These are phyloP conservation scores for Lasiodiplodia citricola DNA, from an alignment of 2,329 filamentous ascomycete species.

Conservation along the genomic window DNA sequence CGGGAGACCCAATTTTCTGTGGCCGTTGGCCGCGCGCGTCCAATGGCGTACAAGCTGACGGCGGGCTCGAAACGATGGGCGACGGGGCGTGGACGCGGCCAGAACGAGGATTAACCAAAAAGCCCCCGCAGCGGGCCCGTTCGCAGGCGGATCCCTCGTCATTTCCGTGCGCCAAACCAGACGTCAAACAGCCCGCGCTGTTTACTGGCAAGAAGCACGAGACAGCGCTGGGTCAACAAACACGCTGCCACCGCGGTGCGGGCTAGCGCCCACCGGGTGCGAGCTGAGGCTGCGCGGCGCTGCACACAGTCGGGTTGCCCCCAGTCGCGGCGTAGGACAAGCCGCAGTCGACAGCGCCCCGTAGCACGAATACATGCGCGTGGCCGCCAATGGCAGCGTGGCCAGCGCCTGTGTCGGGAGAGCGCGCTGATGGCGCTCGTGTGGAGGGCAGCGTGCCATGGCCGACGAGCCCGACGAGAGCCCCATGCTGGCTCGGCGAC, in stretches of 20 bases:
- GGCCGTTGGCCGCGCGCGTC: conserved; percentile 13
- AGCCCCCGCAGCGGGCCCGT: conserved; percentile 10
- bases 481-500: background rate
- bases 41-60: conserved; percentile 18
- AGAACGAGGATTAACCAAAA: background rate
- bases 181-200: conserved; percentile 20
- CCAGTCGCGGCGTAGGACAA: conserved; percentile 17
- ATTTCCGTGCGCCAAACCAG: conserved; percentile 9
- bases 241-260: conserved; percentile 1
- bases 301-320: conserved; percentile 20
- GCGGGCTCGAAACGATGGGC: conserved; percentile 10
- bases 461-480: background rate
- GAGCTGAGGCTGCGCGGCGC: conserved; percentile 12
- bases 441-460: background rate
- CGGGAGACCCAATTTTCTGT: conserved; percentile 20
- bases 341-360: conserved; percentile 1
- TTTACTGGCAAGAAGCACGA: conserved; percentile 16
- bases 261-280: conserved; percentile 8
- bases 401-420: conserved; percentile 1
- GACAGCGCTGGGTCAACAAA: conserved; percentile 13
- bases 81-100: conserved; percentile 8
- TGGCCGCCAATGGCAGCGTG: conserved; percentile 18
- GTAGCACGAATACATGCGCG: conserved; percentile 20
- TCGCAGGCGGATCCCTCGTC: conserved; percentile 19
- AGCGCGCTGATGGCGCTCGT: background rate